Percentiles rank a stretch among this genome's conserved stretches.
Evolutionary conservation across 2,329 filamentous ascomycete species (phyloP).

Genomic region (Xylariaceae sp.): DNA sequence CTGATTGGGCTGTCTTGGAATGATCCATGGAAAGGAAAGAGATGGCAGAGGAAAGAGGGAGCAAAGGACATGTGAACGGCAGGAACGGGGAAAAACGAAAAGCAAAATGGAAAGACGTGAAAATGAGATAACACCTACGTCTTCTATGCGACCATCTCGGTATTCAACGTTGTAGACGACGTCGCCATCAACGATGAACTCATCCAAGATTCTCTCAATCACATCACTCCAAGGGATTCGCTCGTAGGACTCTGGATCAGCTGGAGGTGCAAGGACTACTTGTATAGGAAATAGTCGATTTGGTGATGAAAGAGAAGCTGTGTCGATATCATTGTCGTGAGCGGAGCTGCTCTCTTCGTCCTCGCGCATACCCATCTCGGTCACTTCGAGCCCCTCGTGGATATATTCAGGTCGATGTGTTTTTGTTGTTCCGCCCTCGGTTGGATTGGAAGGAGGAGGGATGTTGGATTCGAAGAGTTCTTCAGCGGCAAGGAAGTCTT

Average conservation of each 20-base stretch:
- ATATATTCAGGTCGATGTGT: not conserved
- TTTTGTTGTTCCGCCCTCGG: too few relatives aligned
- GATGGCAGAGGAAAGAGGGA: too few relatives aligned
- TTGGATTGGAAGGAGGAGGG: too few relatives aligned
- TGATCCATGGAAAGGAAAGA: too few relatives aligned
- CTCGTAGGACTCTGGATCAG: slow-evolving; percentile 24
- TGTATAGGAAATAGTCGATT: slow-evolving; percentile 24
- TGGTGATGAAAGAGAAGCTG: not conserved
- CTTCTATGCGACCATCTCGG: slow-evolving; percentile 41
- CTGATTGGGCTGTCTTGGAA: too few relatives aligned
- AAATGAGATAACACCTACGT: slow-evolving; percentile 42
- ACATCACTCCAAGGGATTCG: slow-evolving; percentile 32
- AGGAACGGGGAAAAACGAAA: too few relatives aligned
- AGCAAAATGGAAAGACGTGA: too few relatives aligned
- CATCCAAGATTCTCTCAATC: slow-evolving; percentile 35
- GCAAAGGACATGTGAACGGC: too few relatives aligned
- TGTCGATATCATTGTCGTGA: not conserved
- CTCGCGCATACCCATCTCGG: too few relatives aligned
- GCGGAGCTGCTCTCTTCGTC: too few relatives aligned
- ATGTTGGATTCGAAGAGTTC: too few relatives aligned
- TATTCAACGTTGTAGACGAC: slow-evolving; percentile 40
- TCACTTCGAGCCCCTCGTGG: not conserved
- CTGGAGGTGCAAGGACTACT: slow-evolving; percentile 26
- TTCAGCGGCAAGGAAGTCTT: too few relatives aligned
- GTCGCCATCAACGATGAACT: slow-evolving; percentile 26